These are phyloP conservation scores for Nakazawaea ambrosiae DNA, from an alignment of 805 yeast genomes.

Conservation along the genomic window DNA sequence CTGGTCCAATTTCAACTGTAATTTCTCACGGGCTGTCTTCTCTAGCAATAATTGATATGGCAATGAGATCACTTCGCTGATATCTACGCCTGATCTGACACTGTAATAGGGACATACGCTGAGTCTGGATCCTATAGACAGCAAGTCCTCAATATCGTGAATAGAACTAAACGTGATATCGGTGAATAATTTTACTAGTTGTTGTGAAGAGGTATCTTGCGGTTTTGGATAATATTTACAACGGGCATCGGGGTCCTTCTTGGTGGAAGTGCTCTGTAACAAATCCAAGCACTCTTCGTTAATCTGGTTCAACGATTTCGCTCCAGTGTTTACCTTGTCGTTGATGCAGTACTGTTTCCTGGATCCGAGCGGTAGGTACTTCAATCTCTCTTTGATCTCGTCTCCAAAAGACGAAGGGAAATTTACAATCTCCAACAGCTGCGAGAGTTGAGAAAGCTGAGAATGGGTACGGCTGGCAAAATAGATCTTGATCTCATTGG, in stretches of 20 bases:
- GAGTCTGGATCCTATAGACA: slow-evolving; percentile 45
- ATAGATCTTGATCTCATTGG: slow-evolving; percentile 39
- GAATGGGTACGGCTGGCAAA: slow-evolving; percentile 90
- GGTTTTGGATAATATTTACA: slow-evolving; percentile 37
- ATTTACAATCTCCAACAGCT: slow-evolving; percentile 55
- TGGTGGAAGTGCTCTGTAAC: too few relatives aligned
- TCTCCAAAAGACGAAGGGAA: slow-evolving; percentile 55
- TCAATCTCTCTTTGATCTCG: slow-evolving; percentile 42
- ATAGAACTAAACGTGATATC: slow-evolving; percentile 50
- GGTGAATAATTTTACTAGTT: slow-evolving; percentile 34
- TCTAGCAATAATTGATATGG: slow-evolving; percentile 80
- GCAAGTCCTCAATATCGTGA: slow-evolving; percentile 77
- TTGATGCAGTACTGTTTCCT: slow-evolving; percentile 82
- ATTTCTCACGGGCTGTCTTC: slow-evolving; percentile 46
- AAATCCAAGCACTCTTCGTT: slow-evolving; percentile 79
- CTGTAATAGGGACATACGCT: slow-evolving; percentile 81
- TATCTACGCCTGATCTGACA: slow-evolving; percentile 44
- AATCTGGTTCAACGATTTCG: slow-evolving; percentile 44
- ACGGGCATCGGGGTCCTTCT: slow-evolving; percentile 15
- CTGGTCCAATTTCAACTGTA: slow-evolving; percentile 52
- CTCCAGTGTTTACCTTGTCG: slow-evolving; percentile 40
- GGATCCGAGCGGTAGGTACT: slow-evolving; percentile 72
- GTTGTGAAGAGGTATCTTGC: slow-evolving; percentile 23
- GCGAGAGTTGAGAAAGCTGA: slow-evolving; percentile 73
- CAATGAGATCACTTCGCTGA: slow-evolving; percentile 70